Percentiles rank a stretch among this genome's conserved stretches.
Evolutionary conservation across 257 asterid species (phyloP).

Genomic region (Solanum appendiculatum): DNA sequence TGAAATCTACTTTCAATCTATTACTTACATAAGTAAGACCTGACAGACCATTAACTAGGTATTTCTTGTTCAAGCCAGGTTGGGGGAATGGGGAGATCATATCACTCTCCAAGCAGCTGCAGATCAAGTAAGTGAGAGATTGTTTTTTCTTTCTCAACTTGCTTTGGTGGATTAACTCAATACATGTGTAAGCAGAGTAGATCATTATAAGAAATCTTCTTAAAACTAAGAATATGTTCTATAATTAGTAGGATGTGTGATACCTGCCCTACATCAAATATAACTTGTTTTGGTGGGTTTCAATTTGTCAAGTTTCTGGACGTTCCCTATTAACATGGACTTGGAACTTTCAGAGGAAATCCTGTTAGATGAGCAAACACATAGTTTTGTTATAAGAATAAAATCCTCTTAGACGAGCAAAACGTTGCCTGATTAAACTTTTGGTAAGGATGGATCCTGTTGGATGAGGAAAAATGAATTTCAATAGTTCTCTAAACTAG

Average conservation of each 20-base stretch:
- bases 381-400: not conserved
- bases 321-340: not conserved
- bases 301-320: not conserved
- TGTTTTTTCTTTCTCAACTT: not conserved
- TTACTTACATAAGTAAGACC: not conserved
- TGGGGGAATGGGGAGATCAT: conserved; percentile 98
- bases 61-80: conserved; percentile 28
- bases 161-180: not conserved
- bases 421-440: not conserved
- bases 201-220: not conserved
- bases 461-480: not conserved
- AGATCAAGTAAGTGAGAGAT: conserved; percentile 55
- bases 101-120: conserved; percentile 98
- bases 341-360: not conserved
- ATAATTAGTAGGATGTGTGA: not conserved
- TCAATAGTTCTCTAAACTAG: not conserved
- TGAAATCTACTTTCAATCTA: conserved; percentile 4
- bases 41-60: conserved; percentile 1
- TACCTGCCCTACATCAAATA: not conserved
- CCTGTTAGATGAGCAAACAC: not conserved
- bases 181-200: not conserved
- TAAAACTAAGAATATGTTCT: not conserved
- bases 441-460: not conserved
- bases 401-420: not conserved
- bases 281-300: not conserved